These are phyloP conservation scores for Xylariaceae sp. DNA, from an alignment of 2,329 filamentous ascomycete genomes.

Conservation along the genomic window DNA sequence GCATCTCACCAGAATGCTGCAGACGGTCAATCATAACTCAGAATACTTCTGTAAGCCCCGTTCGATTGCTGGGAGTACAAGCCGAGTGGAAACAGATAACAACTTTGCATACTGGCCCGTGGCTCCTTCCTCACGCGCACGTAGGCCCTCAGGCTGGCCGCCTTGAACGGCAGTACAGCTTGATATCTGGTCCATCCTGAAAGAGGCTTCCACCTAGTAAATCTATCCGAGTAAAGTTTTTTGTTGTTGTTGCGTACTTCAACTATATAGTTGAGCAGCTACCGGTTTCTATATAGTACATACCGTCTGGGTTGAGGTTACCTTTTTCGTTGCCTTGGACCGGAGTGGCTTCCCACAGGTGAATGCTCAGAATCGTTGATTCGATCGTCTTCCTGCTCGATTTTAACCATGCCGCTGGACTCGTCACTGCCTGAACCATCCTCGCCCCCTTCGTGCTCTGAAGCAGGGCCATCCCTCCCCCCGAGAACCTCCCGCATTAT, in stretches of 20 bases:
- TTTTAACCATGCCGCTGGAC: slow-evolving; percentile 16
- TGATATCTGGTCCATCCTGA: neutral
- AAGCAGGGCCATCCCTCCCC: too few relatives aligned
- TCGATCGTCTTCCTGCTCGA: slow-evolving; percentile 14
- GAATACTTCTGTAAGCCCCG: too few relatives aligned
- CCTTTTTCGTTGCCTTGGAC: slow-evolving; percentile 12
- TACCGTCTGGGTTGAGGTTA: slow-evolving; percentile 21
- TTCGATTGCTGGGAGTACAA: too few relatives aligned
- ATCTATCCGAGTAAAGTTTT: too few relatives aligned
- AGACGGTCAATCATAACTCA: too few relatives aligned
- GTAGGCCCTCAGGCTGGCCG: too few relatives aligned
- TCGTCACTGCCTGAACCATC: slow-evolving; percentile 13
- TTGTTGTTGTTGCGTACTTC: neutral
- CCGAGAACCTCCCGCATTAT: slow-evolving; percentile 59
- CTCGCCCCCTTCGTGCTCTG: slow-evolving; percentile 5
- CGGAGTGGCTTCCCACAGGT: slow-evolving; percentile 7
- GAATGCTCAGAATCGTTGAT: slow-evolving; percentile 7
- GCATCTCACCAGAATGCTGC: too few relatives aligned
- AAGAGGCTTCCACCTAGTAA: neutral
- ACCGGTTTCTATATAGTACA: too few relatives aligned
- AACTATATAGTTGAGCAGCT: neutral
- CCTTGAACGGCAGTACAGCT: too few relatives aligned
- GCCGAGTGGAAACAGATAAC: too few relatives aligned
- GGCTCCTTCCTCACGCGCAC: too few relatives aligned
- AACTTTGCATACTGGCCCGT: too few relatives aligned